These are phyloP conservation scores for Citrus hindsii DNA, from an alignment of 345 rosid species.

Conservation along the genomic window DNA sequence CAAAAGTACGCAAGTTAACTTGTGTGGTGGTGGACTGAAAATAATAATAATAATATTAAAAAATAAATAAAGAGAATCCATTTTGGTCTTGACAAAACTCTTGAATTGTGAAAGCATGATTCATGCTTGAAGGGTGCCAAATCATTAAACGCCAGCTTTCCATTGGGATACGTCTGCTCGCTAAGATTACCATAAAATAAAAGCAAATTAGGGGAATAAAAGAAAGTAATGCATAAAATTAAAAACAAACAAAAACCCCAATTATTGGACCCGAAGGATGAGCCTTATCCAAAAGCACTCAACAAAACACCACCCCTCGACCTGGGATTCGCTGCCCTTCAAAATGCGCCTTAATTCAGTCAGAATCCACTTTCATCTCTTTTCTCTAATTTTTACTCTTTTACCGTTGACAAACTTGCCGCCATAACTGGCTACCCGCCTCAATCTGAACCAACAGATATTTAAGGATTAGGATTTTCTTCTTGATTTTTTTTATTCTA, in stretches of 20 bases:
- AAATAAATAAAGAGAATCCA: not conserved
- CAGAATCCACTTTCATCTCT: not conserved
- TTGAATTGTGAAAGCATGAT: not conserved
- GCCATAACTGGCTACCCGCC: slow-evolving; percentile 18
- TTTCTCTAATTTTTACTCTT: not conserved
- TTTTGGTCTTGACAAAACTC: not conserved
- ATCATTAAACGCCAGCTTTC: not conserved
- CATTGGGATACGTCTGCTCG: not conserved
- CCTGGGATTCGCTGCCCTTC: not conserved
- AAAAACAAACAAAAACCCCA: not conserved
- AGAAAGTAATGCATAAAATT: not conserved
- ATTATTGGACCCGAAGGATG: not conserved
- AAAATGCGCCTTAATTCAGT: not conserved
- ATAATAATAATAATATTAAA: not conserved
- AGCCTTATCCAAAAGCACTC: slow-evolving; percentile 6
- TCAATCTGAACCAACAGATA: slow-evolving; percentile 24
- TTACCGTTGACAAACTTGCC: slow-evolving; percentile 12
- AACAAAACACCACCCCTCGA: not conserved
- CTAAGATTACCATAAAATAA: no score
- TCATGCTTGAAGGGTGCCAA: not conserved
- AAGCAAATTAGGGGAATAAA: not conserved
- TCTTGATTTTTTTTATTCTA: no score
- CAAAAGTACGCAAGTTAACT: no score
- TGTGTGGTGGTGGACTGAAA: not conserved
- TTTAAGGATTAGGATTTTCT: not conserved